Conservation (phyloP, 768 basidiomycete species). For the Podaxis sp. region DNA sequence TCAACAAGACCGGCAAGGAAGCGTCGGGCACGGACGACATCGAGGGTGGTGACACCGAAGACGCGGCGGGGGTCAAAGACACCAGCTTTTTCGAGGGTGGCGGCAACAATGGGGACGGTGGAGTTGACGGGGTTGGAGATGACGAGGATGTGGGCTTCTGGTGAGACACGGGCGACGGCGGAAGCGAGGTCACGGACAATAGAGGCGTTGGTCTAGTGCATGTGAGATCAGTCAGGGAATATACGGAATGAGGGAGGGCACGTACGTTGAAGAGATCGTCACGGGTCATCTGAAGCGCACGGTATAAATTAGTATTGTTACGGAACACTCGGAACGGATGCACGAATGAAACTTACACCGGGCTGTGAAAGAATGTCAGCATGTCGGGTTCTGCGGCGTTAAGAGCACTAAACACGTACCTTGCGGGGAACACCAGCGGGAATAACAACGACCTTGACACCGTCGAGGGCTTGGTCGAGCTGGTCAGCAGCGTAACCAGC, state of each 20-base stretch:
- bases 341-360: conserved; percentile 59
- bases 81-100: conserved; percentile 87
- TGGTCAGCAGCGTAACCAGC: conserved; percentile 81
- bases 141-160: conserved; percentile 91
- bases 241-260: conserved; percentile 13
- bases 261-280: conserved; percentile 94
- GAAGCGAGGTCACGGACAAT: conserved; percentile 96
- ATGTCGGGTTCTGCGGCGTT: conserved; percentile 1
- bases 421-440: conserved; percentile 99
- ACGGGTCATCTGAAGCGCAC: conserved; percentile 77
- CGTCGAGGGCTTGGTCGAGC: conserved; percentile 87
- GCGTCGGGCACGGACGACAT: conserved; percentile 93
- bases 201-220: conserved; percentile 84
- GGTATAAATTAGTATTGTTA: conserved; percentile 25
- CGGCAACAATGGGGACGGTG: conserved; percentile 96
- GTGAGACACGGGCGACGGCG: conserved; percentile 81
- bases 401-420: conserved; percentile 44
- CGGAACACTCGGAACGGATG: neutral
- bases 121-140: conserved; percentile 99
- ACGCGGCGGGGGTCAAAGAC: conserved; percentile 87
- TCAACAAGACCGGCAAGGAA: conserved; percentile 79
- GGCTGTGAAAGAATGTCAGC: conserved; percentile 52
- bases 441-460: conserved; percentile 91
- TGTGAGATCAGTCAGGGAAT: conserved; percentile 1
- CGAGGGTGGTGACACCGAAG: conserved; percentile 98